phyloP scores from a whole-genome alignment of 2,329 filamentous ascomycete species.

The Boeremia lycopersici region DNA sequence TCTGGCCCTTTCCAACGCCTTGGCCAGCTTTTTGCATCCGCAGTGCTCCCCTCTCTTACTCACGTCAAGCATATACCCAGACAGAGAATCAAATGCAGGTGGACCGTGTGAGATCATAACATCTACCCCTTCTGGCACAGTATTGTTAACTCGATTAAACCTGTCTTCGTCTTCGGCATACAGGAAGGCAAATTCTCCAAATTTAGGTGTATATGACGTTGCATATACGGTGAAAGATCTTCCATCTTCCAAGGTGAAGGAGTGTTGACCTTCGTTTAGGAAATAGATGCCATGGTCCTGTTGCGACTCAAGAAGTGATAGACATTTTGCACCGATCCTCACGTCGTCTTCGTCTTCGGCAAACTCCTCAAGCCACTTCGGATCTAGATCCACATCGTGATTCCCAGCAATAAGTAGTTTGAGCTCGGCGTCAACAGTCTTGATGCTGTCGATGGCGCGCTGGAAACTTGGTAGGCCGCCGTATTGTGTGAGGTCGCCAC shows the following conservation, averaged over 20 bases:
- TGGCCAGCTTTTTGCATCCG: conserved; percentile 61
- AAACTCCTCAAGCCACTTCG: conserved; percentile 20
- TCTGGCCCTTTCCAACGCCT: conserved; percentile 52
- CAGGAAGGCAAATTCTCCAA: conserved; percentile 17
- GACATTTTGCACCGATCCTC: conserved; percentile 22
- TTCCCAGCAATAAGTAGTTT: conserved; percentile 67
- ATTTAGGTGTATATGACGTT: conserved; percentile 53
- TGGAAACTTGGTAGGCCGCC: conserved; percentile 54
- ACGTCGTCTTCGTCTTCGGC: conserved; percentile 29
- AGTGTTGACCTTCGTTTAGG: conserved; percentile 57
- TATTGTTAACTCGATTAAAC: conserved; percentile 7
- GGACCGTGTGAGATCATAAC: conserved; percentile 67
- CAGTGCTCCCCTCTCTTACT: conserved; percentile 44
- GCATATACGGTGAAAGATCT: conserved; percentile 58
- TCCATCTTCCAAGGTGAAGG: conserved; percentile 54
- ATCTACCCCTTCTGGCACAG: conserved; percentile 51
- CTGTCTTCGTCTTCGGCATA: conserved; percentile 16
- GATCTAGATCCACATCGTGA: conserved; percentile 64
- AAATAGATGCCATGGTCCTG: conserved; percentile 52
- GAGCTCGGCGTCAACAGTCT: conserved; percentile 55
- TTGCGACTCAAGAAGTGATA: conserved; percentile 12
- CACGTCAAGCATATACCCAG: conserved; percentile 54
- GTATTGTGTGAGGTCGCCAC: conserved; percentile 61
- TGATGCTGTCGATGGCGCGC: conserved; percentile 53
- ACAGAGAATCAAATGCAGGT: conserved; percentile 36